These are phyloP conservation scores for Eutrema heterophyllum DNA, from an alignment of 345 rosid species.

Conservation along the genomic window DNA sequence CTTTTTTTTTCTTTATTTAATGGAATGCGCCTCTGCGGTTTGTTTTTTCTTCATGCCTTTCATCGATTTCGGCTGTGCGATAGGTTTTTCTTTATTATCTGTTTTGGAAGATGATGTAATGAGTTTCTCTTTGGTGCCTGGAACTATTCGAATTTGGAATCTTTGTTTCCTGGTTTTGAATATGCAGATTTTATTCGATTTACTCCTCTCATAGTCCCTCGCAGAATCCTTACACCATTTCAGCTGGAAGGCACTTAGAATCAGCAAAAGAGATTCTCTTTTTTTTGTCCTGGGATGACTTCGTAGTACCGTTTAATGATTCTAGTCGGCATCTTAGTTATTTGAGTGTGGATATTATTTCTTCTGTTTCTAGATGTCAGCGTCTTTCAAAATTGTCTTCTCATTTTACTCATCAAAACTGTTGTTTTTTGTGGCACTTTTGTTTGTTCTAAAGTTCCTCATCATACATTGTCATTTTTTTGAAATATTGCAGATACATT, in stretches of 20 bases:
- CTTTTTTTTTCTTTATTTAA: neutral
- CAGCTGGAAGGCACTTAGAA: neutral
- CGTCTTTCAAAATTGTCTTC: no score
- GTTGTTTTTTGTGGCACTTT: neutral
- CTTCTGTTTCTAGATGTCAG: neutral
- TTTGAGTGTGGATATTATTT: neutral
- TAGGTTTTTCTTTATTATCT: neutral
- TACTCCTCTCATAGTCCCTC: neutral
- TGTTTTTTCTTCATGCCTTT: neutral
- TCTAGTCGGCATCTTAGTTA: neutral
- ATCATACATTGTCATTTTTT: neutral
- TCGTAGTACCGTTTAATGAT: neutral
- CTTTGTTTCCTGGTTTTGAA: neutral
- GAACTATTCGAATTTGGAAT: neutral
- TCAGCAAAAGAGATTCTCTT: neutral
- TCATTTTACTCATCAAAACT: neutral
- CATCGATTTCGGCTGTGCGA: neutral
- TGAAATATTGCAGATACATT: slow-evolving; percentile 66
- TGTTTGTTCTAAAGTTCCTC: neutral
- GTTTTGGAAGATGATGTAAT: neutral
- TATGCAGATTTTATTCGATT: neutral
- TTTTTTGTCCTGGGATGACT: neutral
- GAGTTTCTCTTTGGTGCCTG: neutral
- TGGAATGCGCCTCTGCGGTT: neutral
- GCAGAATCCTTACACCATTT: neutral